Evolutionary conservation across 768 basidiomycete species (phyloP).

Genomic region (Chalciporus chontae): DNA sequence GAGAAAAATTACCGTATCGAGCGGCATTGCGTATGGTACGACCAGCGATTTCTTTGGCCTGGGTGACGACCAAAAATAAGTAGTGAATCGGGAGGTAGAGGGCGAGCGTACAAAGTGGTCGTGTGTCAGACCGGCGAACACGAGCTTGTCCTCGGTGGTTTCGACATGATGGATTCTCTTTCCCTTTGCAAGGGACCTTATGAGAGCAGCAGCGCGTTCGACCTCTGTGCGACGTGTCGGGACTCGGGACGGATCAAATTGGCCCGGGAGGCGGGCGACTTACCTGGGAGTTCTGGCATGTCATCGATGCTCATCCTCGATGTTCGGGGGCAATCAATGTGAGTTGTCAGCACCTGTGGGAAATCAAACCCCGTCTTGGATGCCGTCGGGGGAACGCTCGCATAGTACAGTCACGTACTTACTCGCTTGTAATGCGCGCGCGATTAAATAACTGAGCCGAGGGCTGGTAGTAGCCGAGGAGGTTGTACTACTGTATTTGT

Average conservation of each 20-base stretch:
- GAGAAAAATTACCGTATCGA: constrained; percentile 46
- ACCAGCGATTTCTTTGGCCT: constrained; percentile 55
- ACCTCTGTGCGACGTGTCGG: constrained; percentile 47
- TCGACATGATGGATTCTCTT: constrained; percentile 56
- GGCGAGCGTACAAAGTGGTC: constrained; percentile 55
- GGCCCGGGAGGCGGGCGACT: not conserved
- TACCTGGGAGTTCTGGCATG: constrained; percentile 58
- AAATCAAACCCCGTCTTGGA: too few relatives aligned
- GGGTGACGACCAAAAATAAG: constrained; percentile 3
- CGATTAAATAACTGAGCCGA: too few relatives aligned
- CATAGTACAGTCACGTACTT: too few relatives aligned
- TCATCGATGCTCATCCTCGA: too few relatives aligned
- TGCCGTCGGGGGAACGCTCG: too few relatives aligned
- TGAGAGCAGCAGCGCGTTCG: constrained; percentile 57
- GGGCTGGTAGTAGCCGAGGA: too few relatives aligned
- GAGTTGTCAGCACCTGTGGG: too few relatives aligned
- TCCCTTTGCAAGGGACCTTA: constrained; percentile 49
- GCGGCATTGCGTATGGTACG: constrained; percentile 45
- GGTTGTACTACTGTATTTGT: too few relatives aligned
- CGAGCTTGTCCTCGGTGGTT: constrained; percentile 56
- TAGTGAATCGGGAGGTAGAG: constrained; percentile 2
- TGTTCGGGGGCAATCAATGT: too few relatives aligned
- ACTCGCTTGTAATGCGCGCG: too few relatives aligned
- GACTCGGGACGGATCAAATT: not conserved
- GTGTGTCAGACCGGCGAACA: constrained; percentile 56